phyloP scores from a whole-genome alignment of 2,329 filamentous ascomycete genomes.

The Cladosporium sp. region DNA sequence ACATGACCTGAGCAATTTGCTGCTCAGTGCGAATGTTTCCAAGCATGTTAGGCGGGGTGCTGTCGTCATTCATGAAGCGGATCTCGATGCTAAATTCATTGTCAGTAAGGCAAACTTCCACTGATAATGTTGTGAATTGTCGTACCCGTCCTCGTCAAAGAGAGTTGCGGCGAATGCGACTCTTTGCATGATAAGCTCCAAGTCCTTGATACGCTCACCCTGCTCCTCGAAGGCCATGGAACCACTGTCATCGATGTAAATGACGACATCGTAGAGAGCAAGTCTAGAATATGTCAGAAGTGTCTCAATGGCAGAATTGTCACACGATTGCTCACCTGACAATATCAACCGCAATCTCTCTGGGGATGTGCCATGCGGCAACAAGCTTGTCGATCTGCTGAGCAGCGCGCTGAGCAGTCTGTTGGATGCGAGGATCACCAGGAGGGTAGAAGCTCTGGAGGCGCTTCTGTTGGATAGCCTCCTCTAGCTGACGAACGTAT shows the following conservation, averaged over 20 bases:
- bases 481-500: conserved; percentile 58
- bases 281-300: conserved; percentile 44
- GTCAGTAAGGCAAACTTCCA: not conserved
- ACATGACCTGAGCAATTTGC: conserved; percentile 60
- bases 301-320: too few species aligned
- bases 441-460: conserved; percentile 61
- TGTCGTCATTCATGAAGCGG: conserved; percentile 68
- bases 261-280: conserved; percentile 61
- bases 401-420: conserved; percentile 52
- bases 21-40: conserved; percentile 59
- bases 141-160: conserved; percentile 64
- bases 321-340: conserved; percentile 36
- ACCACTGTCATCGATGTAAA: conserved; percentile 68
- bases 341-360: conserved; percentile 63
- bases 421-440: conserved; percentile 45
- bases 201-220: conserved; percentile 65
- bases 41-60: conserved; percentile 44
- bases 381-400: conserved; percentile 57
- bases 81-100: conserved; percentile 51
- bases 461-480: conserved; percentile 60
- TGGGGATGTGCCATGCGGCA: conserved; percentile 57
- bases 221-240: conserved; percentile 69
- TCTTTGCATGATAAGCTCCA: conserved; percentile 63
- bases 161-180: conserved; percentile 65
- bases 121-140: not conserved